phyloP scores from a whole-genome alignment of 2,329 filamentous ascomycete species.

The Xylaria sp. region DNA sequence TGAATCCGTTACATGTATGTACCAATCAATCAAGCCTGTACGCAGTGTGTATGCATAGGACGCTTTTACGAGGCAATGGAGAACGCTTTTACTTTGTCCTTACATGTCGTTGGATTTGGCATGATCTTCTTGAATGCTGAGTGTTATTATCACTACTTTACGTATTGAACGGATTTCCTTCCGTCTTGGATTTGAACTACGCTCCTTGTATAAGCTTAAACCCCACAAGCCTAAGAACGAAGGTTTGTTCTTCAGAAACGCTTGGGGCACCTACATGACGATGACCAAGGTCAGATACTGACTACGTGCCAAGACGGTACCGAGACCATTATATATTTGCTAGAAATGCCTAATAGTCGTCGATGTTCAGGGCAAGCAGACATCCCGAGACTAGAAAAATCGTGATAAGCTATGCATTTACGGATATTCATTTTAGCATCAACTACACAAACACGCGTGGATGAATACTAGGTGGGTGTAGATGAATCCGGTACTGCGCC shows the following conservation, averaged over 20 bases:
- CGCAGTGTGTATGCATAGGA: slow-evolving; percentile 20
- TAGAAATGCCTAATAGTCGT: background rate
- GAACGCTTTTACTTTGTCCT: slow-evolving; percentile 10
- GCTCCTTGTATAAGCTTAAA: background rate
- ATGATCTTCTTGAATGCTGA: background rate
- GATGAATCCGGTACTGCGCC: background rate
- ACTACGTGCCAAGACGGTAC: no score
- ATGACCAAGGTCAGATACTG: no score
- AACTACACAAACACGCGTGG: background rate
- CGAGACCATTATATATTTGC: no score
- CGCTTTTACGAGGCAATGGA: slow-evolving; percentile 28
- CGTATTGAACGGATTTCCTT: no score
- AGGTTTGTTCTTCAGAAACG: background rate
- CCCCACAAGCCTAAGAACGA: background rate
- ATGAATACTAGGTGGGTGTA: background rate
- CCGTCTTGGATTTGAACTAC: no score
- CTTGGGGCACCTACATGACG: no score
- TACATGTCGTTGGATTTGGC: background rate
- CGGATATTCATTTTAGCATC: background rate
- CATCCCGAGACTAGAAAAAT: background rate
- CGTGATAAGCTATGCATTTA: slow-evolving; percentile 16
- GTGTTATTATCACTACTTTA: background rate
- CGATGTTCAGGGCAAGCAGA: background rate
- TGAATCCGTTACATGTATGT: slow-evolving; percentile 14
- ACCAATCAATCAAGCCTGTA: slow-evolving; percentile 5